Base-by-base conservation (phyloP, 2,329 filamentous ascomycete genomes). In the Xylogone sp. region DNA sequence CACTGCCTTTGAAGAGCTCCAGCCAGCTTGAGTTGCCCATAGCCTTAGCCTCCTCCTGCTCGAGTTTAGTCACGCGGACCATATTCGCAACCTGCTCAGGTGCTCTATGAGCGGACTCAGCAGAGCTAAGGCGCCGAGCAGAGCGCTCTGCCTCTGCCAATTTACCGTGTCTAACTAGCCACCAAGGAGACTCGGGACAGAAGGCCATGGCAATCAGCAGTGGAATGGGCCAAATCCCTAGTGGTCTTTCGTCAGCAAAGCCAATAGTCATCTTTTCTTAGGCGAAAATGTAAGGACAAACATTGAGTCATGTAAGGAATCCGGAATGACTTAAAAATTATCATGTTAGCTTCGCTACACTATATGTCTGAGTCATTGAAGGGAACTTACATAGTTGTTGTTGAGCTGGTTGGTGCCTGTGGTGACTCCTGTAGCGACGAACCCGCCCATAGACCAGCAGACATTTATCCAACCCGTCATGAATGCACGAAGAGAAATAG, bases 61-160 rank as follows among this genome's bases (percentile, higher is more conserved):
- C 68, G 29, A 82, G 69, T 45, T 82, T 78, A 52, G 82, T 71
- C 43, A 72, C 74, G 63, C 79, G 79, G 53, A 74, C 73, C 75
- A 83, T 82, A 78, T 82, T 82, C 53, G 78, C 77, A n/a, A 83
- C 73, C 34, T 72, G 67, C 58, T 79, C 74, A n/a, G 71, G 60
- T 6, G 73, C 62, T 21, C 70, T 66, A 3, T 22, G 12, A 55
- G 50, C 64, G 71, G n/a, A 68, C 59, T 16, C 74, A 42, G 57
- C 63, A n/a, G 66, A 49, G 49, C 73, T 68, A 43, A 69, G 65
- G 43, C 64, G 64, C 55, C 72, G 69, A 53, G 75, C 76, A 39
- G 80, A 74, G 45, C 77, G 76, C 45, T 62, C 61, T 3, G 77
- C 77, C 39, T 50, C 51, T 29, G 27, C 46, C 20, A 59, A 52